Percentiles rank a stretch among this genome's conserved stretches.
phyloP scores from a whole-genome alignment of 2,329 filamentous ascomycete genomes.

The Penicillium vulpinum region DNA sequence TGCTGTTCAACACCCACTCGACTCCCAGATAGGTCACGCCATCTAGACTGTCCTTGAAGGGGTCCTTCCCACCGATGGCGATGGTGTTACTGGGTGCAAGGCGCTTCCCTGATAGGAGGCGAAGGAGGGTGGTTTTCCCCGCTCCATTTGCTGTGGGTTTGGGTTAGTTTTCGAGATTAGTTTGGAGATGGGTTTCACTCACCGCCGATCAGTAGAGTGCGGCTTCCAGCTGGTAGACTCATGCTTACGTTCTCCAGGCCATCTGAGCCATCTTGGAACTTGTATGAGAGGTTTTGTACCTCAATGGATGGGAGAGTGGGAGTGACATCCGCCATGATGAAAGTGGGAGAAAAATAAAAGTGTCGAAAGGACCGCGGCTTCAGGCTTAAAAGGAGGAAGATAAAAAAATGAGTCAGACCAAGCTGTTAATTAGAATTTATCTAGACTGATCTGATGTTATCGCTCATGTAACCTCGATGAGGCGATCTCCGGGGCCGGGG shows the following conservation, averaged over 20 bases:
- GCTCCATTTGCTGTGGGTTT: slow-evolving; percentile 74
- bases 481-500: not conserved
- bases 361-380: not conserved
- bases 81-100: slow-evolving; percentile 78
- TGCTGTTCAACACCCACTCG: slow-evolving; percentile 97
- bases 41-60: slow-evolving; percentile 85
- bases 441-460: not conserved
- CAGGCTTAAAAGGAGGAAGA: not conserved
- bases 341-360: not conserved
- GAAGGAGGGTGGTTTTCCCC: slow-evolving; percentile 94
- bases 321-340: slow-evolving; percentile 23
- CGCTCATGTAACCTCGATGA: not conserved
- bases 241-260: slow-evolving; percentile 75
- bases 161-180: slow-evolving; percentile 12
- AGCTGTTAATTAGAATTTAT: not conserved
- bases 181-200: not conserved
- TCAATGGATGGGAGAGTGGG: slow-evolving; percentile 61
- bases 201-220: slow-evolving; percentile 89
- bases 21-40: slow-evolving; percentile 96
- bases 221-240: slow-evolving; percentile 75
- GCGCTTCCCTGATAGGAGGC: slow-evolving; percentile 90
- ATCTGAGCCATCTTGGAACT: slow-evolving; percentile 80
- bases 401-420: not conserved
- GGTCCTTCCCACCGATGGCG: slow-evolving; percentile 77
- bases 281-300: slow-evolving; percentile 78